Conservation (phyloP, 768 basidiomycete species). For the Dioszegia aurantiaca region DNA sequence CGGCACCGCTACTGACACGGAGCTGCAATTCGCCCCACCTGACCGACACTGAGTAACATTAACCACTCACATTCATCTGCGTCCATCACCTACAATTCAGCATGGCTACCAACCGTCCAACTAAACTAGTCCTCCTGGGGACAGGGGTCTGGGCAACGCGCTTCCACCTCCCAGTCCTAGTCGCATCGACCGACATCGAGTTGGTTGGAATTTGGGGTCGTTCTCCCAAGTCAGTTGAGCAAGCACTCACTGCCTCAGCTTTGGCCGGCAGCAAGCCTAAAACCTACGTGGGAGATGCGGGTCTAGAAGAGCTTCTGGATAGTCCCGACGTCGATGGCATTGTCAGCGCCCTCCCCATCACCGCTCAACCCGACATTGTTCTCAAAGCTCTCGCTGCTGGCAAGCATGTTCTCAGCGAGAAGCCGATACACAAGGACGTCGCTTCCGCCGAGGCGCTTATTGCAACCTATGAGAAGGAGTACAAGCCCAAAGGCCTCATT, state of each 20-base stretch:
- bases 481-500: constrained; percentile 65
- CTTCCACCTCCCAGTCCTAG: not conserved
- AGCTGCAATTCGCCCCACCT: no score
- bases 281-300: constrained; percentile 45
- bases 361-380: constrained; percentile 60
- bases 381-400: constrained; percentile 57
- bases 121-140: not conserved
- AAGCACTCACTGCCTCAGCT: not conserved
- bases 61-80: no score
- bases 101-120: no score
- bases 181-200: not conserved
- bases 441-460: not conserved
- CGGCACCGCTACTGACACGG: no score
- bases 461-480: constrained; percentile 63
- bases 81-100: no score
- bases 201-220: not conserved
- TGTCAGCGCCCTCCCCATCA: constrained; percentile 74
- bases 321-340: constrained; percentile 70
- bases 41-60: no score
- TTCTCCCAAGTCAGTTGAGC: no score
- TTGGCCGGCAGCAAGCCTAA: constrained; percentile 39
- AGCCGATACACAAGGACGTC: constrained; percentile 69
- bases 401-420: constrained; percentile 86
- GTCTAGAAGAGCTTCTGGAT: constrained; percentile 57
- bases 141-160: not conserved